Evolutionary conservation across 768 basidiomycete species (phyloP).

Genomic region (Gloeostereum incarnatum): DNA sequence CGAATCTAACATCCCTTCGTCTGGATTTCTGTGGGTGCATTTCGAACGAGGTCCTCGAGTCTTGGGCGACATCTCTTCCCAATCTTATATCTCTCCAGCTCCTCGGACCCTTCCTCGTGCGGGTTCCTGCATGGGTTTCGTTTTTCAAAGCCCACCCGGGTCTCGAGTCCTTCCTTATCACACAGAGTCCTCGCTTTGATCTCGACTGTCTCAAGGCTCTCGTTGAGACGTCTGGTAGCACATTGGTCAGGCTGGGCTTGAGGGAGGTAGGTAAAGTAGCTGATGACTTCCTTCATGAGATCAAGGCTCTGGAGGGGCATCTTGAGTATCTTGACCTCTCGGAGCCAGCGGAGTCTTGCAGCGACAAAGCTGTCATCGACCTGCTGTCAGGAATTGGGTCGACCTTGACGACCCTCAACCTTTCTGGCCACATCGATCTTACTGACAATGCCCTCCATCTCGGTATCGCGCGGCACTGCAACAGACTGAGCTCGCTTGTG

Average conservation of each 20-base stretch:
- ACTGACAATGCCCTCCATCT: conserved; percentile 48
- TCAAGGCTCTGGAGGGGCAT: conserved; percentile 34
- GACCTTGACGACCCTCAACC: conserved; percentile 48
- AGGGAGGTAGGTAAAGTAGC: conserved; percentile 67
- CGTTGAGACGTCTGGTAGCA: conserved; percentile 34
- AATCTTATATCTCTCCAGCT: conserved; percentile 67
- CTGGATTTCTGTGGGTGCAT: conserved; percentile 86
- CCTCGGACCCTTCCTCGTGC: conserved; percentile 82
- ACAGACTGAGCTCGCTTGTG: conserved; percentile 37
- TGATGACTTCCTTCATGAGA: conserved; percentile 50
- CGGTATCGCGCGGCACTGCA: conserved; percentile 46
- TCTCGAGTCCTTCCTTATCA: conserved; percentile 70
- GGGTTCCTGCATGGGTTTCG: conserved; percentile 56
- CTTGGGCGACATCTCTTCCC: conserved; percentile 57
- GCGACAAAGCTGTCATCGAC: conserved; percentile 43
- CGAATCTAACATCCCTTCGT: conserved; percentile 68
- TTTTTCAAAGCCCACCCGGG: conserved; percentile 61
- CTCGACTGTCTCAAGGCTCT: conserved; percentile 53
- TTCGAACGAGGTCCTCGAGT: conserved; percentile 44
- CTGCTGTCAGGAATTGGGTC: conserved; percentile 48
- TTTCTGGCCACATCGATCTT: conserved; percentile 63
- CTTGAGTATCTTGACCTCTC: conserved; percentile 65
- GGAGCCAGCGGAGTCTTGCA: conserved; percentile 43
- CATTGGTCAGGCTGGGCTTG: conserved; percentile 64
- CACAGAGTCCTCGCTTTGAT: conserved; percentile 83